A percentile compares a stretch with the other conserved stretches of the same genome.
phyloP scores from a whole-genome alignment of 208 protist species.

The Lotmaria passim region DNA sequence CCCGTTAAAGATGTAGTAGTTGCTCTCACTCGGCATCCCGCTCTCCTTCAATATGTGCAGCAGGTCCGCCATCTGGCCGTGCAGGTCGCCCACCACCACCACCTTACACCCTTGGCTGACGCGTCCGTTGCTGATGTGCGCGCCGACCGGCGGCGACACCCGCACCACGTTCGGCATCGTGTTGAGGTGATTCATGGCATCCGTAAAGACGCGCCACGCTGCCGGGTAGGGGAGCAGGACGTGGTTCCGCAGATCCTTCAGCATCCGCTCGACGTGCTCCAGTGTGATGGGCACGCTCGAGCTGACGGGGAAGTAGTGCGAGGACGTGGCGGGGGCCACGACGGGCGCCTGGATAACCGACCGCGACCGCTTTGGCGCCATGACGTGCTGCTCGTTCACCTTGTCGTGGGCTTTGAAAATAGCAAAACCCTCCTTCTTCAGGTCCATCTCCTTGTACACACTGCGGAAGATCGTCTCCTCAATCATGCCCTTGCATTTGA shows the following conservation, averaged over 20 bases:
- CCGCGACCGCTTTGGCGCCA: constrained; percentile 74
- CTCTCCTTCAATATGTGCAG: constrained; percentile 85
- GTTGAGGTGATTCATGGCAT: constrained; percentile 86
- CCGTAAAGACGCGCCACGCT: constrained; percentile 83
- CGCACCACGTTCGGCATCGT: constrained; percentile 86
- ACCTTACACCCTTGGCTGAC: constrained; percentile 83
- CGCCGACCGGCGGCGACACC: constrained; percentile 69
- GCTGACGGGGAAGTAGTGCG: constrained; percentile 81
- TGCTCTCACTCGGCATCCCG: constrained; percentile 82
- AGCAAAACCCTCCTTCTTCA: constrained; percentile 87
- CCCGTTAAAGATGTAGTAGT: constrained; percentile 93
- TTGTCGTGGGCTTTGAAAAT: constrained; percentile 89
- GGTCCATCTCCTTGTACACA: constrained; percentile 88
- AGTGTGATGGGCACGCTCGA: constrained; percentile 66
- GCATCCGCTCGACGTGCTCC: constrained; percentile 71
- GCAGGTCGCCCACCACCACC: constrained; percentile 88
- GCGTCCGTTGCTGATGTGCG: constrained; percentile 72
- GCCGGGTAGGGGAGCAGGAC: constrained; percentile 80
- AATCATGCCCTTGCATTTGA: constrained; percentile 76
- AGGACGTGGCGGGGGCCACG: constrained; percentile 68
- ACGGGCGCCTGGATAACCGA: constrained; percentile 72
- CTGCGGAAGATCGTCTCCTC: constrained; percentile 84
- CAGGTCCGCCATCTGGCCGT: constrained; percentile 88
- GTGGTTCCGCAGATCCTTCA: constrained; percentile 74
- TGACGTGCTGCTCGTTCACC: constrained; percentile 74